Base-by-base conservation (phyloP, 129 eudicot genomes). In the Pseudognaphalium luteoalbum region DNA sequence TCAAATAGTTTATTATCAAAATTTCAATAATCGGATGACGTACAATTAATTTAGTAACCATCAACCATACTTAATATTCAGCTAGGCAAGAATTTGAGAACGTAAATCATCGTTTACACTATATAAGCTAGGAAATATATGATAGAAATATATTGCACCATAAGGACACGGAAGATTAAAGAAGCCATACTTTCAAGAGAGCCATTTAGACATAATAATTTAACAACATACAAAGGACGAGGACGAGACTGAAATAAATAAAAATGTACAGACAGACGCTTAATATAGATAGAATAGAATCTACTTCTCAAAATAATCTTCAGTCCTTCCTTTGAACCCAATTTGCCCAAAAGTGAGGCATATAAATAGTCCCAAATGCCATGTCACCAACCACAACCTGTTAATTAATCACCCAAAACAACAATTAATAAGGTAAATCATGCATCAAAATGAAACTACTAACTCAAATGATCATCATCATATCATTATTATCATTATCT, bases 291-390 rank as follows among this genome's bases (percentile, higher is more conserved):
- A 25, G 1, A 0, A 57, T 2, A 20, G 9, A 14, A 66, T 51
- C 74, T 74, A 80, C 57, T 80, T 87, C 73, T 77, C 88, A 41
- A 93, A 91, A 86, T 94, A 94, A 10, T 86, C 89, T 66, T 94
- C 98, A 42, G 96, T 84, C 97, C 98, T 88, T 8, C 99, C 99
- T 76, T 91, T 95, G 94, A 95, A 95, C 3, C 99, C 99, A 76
- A 95, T 95, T 77, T 95, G 99, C 54, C 99, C 99, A 72, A 95
- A 95, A 56, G 97, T 91, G 7, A 95, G 90, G 86, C 81, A 60
- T 29, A 95, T 32, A 76, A 95, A 95, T 75, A 95, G 84, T 42
- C 99, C 99, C 83, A 95, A 76, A 79, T 95, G 99, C 99, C 99
- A 95, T 16, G 82, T 77, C 7, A 93, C 78, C 89, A 93, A 34